Evolutionary conservation across 805 yeast genomes (phyloP).

Genomic region (Limtongozyma cylindracea): DNA sequence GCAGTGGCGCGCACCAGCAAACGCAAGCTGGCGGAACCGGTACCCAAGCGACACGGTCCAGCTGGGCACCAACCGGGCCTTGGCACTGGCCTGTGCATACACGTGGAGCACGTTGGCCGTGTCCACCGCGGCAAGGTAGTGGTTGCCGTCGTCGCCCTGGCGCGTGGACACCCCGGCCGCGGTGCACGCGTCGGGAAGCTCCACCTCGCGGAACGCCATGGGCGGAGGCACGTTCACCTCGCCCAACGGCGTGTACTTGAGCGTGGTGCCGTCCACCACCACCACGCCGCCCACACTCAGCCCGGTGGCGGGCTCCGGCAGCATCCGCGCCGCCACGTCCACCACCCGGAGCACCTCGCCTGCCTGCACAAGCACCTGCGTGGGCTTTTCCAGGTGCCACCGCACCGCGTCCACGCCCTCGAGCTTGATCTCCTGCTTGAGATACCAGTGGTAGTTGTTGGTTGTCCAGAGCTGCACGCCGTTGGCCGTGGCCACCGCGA

Average conservation of each 20-base stretch:
- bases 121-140: no score
- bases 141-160: no score
- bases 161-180: no score
- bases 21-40: no score
- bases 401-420: constrained; percentile 13
- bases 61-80: no score
- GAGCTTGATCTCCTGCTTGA: constrained; percentile 48
- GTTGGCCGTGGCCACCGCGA: constrained; percentile 39
- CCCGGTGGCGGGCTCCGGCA: constrained; percentile 51
- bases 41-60: background rate
- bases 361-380: constrained; percentile 38
- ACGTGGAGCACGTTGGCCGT: no score
- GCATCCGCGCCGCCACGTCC: constrained; percentile 37
- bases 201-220: constrained; percentile 43
- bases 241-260: constrained; percentile 59
- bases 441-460: constrained; percentile 88
- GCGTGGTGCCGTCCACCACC: constrained; percentile 54
- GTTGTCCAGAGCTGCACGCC: constrained; percentile 74
- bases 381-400: constrained; percentile 84
- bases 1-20: no score
- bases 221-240: constrained; percentile 93
- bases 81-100: no score
- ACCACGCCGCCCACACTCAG: constrained; percentile 54
- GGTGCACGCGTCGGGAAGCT: constrained; percentile 5
- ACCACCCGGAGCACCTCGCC: constrained; percentile 24